Conservation (phyloP, 2,329 filamentous ascomycete genomes). For the Pseudocercospora pini-densiflorae region DNA sequence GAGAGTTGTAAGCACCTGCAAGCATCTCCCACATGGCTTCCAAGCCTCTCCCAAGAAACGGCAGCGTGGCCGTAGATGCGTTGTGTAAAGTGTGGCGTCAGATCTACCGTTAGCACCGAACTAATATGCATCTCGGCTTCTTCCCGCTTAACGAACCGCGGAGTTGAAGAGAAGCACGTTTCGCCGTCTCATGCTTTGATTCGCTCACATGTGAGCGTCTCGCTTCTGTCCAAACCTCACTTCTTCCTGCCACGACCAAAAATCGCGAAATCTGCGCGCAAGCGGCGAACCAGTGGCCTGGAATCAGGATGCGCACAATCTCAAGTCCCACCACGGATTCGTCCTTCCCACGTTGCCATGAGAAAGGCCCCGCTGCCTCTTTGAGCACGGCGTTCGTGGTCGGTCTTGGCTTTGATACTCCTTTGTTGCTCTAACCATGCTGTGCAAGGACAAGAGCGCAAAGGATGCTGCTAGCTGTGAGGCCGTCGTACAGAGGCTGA, state of each 20-base stretch:
- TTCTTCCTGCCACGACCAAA: background rate
- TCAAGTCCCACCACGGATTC: background rate
- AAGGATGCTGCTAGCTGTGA: background rate
- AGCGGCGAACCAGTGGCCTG: background rate
- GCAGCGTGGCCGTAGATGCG: background rate
- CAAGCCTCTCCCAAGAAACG: background rate
- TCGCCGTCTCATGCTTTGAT: background rate
- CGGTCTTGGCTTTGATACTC: background rate
- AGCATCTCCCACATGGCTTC: conserved; percentile 6
- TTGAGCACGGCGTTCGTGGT: background rate
- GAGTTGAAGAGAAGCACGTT: background rate
- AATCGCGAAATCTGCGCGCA: conserved; percentile 3
- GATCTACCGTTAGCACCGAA: background rate
- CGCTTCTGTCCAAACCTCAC: conserved; percentile 4
- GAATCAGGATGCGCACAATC: background rate
- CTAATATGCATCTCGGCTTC: background rate
- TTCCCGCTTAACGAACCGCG: background rate
- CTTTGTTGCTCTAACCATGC: background rate
- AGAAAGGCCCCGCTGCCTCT: background rate
- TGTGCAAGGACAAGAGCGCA: background rate
- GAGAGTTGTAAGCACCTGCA: background rate
- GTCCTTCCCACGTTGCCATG: background rate
- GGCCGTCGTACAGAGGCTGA: background rate
- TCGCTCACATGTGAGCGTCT: background rate
- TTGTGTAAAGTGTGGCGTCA: background rate